Evolutionary conservation across 352 stramenopile genomes (phyloP).

Genomic region (Globisporangium perplexum): DNA sequence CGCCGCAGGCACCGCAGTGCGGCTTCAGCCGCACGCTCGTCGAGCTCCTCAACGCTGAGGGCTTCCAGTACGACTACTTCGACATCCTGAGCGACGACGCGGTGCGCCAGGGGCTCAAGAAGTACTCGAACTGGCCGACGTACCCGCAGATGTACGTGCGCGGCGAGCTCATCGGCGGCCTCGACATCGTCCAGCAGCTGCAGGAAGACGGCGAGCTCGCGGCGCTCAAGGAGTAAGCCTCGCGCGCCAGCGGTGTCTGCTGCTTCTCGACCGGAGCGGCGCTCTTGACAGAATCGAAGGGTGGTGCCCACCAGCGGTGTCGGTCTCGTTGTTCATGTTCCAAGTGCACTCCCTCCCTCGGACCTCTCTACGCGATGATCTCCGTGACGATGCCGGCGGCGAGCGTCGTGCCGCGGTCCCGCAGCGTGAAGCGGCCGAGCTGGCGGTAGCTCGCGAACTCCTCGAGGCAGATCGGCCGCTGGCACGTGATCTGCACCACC

Average conservation of each 20-base stretch:
- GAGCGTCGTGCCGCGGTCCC: constrained; percentile 75
- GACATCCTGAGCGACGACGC: constrained; percentile 97
- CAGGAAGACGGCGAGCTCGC: constrained; percentile 84
- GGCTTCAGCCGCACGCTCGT: constrained; percentile 96
- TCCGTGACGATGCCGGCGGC: constrained; percentile 84
- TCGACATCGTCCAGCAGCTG: constrained; percentile 98
- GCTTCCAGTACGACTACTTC: constrained; percentile 94
- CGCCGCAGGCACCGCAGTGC: constrained; percentile 90
- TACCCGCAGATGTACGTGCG: constrained; percentile 98
- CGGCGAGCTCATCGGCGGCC: constrained; percentile 95
- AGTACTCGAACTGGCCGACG: constrained; percentile 97
- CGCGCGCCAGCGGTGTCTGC: too few relatives aligned
- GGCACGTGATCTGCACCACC: constrained; percentile 78
- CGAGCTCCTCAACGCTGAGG: constrained; percentile 86
- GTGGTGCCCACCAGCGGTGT: background rate
- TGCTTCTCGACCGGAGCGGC: background rate
- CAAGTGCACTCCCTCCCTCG: too few relatives aligned
- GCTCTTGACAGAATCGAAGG: background rate
- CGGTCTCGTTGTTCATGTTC: background rate
- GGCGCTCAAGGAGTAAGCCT: constrained; percentile 62
- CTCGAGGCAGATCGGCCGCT: constrained; percentile 76
- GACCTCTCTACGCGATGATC: constrained; percentile 66
- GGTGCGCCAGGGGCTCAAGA: constrained; percentile 96
- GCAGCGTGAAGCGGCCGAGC: constrained; percentile 78
- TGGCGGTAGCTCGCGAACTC: constrained; percentile 74